Evolutionary conservation across 805 yeast species (phyloP).

Genomic region (Wickerhamomyces chambardii): DNA sequence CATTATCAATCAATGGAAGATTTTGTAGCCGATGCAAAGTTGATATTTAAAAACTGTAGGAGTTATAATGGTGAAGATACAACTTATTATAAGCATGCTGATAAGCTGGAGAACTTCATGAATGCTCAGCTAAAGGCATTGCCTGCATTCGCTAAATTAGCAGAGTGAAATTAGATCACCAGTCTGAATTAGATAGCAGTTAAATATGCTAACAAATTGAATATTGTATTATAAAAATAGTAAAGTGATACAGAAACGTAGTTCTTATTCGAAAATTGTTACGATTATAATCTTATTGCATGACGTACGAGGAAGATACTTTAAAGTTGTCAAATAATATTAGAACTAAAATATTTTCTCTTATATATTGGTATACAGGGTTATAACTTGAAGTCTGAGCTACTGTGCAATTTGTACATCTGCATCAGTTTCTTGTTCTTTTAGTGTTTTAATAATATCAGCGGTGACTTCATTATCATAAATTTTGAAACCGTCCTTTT

Average conservation of each 20-base stretch:
- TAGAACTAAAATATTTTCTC: too few relatives aligned
- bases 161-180: conserved; percentile 50
- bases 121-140: conserved; percentile 75
- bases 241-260: too few relatives aligned
- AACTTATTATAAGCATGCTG: conserved; percentile 92
- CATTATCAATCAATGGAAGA: conserved; percentile 87
- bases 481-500: conserved; percentile 75
- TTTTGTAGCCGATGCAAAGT: conserved; percentile 78
- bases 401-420: neutral
- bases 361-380: too few relatives aligned
- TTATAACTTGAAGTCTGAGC: too few relatives aligned
- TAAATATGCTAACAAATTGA: too few relatives aligned
- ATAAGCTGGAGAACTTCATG: conserved; percentile 85
- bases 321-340: too few relatives aligned
- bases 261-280: too few relatives aligned
- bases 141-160: conserved; percentile 82
- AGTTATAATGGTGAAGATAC: conserved; percentile 90
- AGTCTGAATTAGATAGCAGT: too few relatives aligned
- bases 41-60: conserved; percentile 87
- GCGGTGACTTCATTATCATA: conserved; percentile 80
- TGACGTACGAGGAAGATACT: too few relatives aligned
- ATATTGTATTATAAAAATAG: too few relatives aligned
- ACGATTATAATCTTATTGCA: too few relatives aligned
- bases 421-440: conserved; percentile 51
- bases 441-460: conserved; percentile 67